phyloP scores from a whole-genome alignment of 441 rosid species.

The Aquilaria agallochum region DNA sequence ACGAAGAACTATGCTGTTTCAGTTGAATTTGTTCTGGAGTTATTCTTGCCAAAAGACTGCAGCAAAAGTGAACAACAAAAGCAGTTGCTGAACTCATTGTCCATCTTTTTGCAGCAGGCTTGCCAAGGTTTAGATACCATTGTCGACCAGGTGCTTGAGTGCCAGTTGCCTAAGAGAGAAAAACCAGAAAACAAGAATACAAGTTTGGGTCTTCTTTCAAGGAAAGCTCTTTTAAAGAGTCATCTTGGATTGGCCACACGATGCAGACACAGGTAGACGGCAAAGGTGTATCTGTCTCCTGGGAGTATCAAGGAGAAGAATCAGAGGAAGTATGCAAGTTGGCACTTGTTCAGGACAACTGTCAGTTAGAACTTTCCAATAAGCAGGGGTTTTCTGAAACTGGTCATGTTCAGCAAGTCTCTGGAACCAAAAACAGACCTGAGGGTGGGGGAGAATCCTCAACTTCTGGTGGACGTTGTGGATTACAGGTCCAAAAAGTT shows the following conservation, averaged over 20 bases:
- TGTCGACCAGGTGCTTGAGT: constrained; percentile 39
- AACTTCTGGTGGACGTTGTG: constrained; percentile 22
- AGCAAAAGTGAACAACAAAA: constrained; percentile 39
- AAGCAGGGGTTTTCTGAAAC: constrained; percentile 29
- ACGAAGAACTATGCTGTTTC: constrained; percentile 30
- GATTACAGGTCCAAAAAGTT: constrained; percentile 28
- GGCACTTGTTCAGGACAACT: constrained; percentile 36
- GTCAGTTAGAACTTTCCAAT: constrained; percentile 18
- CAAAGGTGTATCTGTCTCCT: constrained; percentile 42
- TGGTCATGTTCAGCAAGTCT: constrained; percentile 25
- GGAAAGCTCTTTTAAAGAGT: constrained; percentile 33
- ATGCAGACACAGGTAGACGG: constrained; percentile 49
- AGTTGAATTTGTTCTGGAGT: constrained; percentile 65
- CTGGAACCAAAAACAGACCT: too few relatives aligned
- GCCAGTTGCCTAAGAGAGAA: constrained; percentile 24
- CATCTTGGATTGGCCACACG: constrained; percentile 51
- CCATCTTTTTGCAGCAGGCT: constrained; percentile 36
- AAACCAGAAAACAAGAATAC: constrained; percentile 21
- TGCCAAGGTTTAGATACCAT: constrained; percentile 46
- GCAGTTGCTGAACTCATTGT: constrained; percentile 41
- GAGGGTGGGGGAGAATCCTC: constrained; percentile 8
- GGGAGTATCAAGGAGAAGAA: constrained; percentile 57
- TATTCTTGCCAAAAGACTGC: constrained; percentile 70
- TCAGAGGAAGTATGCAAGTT: constrained; percentile 57
- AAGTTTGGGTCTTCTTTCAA: constrained; percentile 24